phyloP scores from a whole-genome alignment of 2,329 filamentous ascomycete genomes.

The Fusarium sp. region DNA sequence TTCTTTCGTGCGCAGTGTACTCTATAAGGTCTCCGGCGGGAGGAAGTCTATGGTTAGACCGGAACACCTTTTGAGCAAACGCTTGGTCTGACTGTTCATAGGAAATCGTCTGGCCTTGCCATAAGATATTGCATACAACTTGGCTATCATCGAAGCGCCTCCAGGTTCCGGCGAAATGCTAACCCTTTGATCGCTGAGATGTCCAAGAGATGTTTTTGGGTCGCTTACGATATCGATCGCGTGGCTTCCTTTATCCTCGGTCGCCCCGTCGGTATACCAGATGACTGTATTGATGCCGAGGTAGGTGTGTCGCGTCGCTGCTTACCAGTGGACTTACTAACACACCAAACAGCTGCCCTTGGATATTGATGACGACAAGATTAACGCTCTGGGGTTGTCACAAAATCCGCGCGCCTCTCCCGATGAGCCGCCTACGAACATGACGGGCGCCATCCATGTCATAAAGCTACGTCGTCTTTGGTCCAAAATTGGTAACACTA shows the following conservation, averaged over 20 bases:
- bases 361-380: conserved; percentile 29
- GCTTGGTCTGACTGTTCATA: not conserved
- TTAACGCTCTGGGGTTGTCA: conserved; percentile 14
- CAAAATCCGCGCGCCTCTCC: conserved; percentile 10
- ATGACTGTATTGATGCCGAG: conserved; percentile 29
- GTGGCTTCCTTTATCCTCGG: conserved; percentile 28
- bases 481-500: conserved; percentile 41
- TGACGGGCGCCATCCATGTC: conserved; percentile 45
- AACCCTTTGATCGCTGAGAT: conserved; percentile 30
- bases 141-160: conserved; percentile 25
- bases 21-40: conserved; percentile 26
- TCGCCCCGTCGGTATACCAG: conserved; percentile 24
- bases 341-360: conserved; percentile 3
- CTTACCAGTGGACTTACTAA: not conserved
- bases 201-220: conserved; percentile 31
- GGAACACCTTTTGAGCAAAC: not conserved
- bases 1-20: conserved; percentile 20
- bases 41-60: conserved; percentile 22
- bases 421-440: conserved; percentile 37
- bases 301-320: not conserved
- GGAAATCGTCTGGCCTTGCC: conserved; percentile 26
- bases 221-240: conserved; percentile 27
- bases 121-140: conserved; percentile 27
- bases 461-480: conserved; percentile 44
- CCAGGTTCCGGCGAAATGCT: conserved; percentile 24